phyloP scores from a whole-genome alignment of 1,284 basidiomycete genomes.

The Ustilago xerochloae region DNA sequence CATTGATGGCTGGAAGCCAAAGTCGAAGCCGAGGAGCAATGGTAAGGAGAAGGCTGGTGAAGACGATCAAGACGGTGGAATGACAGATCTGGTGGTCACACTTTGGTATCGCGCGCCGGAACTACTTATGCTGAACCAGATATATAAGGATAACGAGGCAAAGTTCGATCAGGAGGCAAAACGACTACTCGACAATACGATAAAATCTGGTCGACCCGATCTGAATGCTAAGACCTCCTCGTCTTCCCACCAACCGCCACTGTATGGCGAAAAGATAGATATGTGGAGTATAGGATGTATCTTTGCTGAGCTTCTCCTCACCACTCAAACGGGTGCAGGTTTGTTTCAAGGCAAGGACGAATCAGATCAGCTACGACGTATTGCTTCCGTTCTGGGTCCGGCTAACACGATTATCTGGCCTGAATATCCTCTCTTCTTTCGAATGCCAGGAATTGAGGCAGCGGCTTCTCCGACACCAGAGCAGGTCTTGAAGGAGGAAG shows the following conservation, averaged over 20 bases:
- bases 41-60: constrained; percentile 60
- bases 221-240: too few relatives aligned
- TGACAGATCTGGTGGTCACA: constrained; percentile 97
- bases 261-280: constrained; percentile 63
- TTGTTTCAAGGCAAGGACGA: constrained; percentile 96
- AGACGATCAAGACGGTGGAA: constrained; percentile 73
- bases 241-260: neutral
- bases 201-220: too few relatives aligned
- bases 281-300: constrained; percentile 97
- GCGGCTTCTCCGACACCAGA: neutral
- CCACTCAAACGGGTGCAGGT: constrained; percentile 76
- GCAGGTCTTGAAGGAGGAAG: constrained; percentile 22
- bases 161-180: too few relatives aligned
- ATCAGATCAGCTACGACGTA: constrained; percentile 81
- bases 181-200: too few relatives aligned
- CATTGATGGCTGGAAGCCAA: constrained; percentile 68
- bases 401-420: constrained; percentile 90
- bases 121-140: constrained; percentile 16
- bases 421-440: constrained; percentile 79
- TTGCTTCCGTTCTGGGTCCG: constrained; percentile 90
- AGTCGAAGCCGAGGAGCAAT: neutral
- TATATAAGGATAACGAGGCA: constrained; percentile 2
- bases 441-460: constrained; percentile 60
- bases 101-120: constrained; percentile 89
- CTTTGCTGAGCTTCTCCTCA: constrained; percentile 90